Conservation (phyloP, 306 rosid species). For the Vigna angularis region DNA sequence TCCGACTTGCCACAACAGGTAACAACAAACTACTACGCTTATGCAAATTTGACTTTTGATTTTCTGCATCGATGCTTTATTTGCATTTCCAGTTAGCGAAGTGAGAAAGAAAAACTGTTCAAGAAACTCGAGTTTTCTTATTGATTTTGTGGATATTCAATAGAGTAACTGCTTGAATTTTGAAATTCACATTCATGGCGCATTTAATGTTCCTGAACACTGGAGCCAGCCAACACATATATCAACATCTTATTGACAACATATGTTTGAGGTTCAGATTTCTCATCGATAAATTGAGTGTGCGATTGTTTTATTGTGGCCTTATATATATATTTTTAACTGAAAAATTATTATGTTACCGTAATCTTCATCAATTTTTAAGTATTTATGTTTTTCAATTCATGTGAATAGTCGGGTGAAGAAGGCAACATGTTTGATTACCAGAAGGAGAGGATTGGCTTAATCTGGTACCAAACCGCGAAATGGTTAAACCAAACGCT, state of each 20-base stretch:
- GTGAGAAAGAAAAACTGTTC: neutral
- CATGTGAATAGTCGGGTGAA: neutral
- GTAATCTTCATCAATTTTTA: neutral
- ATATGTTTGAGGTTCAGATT: neutral
- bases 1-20: constrained; percentile 7
- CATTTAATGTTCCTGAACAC: neutral
- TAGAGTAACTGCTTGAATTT: neutral
- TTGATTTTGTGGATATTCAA: neutral
- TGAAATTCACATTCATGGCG: neutral
- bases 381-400: neutral
- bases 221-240: no score
- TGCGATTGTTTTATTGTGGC: no score
- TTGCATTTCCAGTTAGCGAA: neutral
- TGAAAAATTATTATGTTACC: neutral
- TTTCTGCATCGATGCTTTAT: neutral
- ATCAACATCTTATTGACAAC: neutral
- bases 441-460: neutral
- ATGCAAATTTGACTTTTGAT: neutral
- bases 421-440: neutral
- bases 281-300: neutral
- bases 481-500: no score
- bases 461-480: neutral
- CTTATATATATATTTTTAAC: no score
- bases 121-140: neutral
- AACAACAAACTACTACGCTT: neutral